These are phyloP conservation scores for Fusarium foetens DNA, from an alignment of 2,329 filamentous ascomycete species.

Conservation along the genomic window DNA sequence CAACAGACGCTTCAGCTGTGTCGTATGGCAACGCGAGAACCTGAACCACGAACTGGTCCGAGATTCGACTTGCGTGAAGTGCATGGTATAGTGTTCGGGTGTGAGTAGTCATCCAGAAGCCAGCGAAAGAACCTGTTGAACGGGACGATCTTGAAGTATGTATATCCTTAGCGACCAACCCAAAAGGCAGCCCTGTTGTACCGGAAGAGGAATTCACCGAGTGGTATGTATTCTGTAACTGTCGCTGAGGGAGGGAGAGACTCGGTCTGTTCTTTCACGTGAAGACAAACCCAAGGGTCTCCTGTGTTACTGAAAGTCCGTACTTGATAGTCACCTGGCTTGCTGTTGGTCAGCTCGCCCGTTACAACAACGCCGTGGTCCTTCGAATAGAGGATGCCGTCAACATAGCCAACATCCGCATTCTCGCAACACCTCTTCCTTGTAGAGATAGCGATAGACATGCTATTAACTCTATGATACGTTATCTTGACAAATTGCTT, in stretches of 20 bases:
- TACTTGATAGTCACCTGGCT: not conserved
- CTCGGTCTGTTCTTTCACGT: constrained; percentile 56
- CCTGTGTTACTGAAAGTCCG: constrained; percentile 60
- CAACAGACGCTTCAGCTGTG: constrained; percentile 50
- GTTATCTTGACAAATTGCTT: constrained; percentile 65
- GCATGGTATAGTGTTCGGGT: constrained; percentile 71
- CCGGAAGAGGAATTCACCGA: constrained; percentile 65
- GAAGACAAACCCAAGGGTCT: constrained; percentile 75
- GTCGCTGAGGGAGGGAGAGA: not conserved
- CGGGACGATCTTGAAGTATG: constrained; percentile 59
- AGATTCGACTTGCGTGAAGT: constrained; percentile 66
- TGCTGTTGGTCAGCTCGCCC: constrained; percentile 54
- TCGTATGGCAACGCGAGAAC: constrained; percentile 68
- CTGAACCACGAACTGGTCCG: constrained; percentile 68
- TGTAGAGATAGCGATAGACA: constrained; percentile 55
- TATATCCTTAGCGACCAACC: constrained; percentile 69
- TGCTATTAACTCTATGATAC: constrained; percentile 59
- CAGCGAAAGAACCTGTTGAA: constrained; percentile 69
- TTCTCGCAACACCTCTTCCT: constrained; percentile 44
- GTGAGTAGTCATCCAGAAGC: constrained; percentile 69
- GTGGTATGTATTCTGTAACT: constrained; percentile 38
- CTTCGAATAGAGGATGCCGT: constrained; percentile 65
- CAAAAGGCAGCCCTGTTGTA: constrained; percentile 75
- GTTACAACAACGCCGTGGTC: constrained; percentile 63
- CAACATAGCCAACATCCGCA: constrained; percentile 63